Evolutionary conservation across 805 yeast genomes (phyloP).

Genomic region (Candida fluviatilis): DNA sequence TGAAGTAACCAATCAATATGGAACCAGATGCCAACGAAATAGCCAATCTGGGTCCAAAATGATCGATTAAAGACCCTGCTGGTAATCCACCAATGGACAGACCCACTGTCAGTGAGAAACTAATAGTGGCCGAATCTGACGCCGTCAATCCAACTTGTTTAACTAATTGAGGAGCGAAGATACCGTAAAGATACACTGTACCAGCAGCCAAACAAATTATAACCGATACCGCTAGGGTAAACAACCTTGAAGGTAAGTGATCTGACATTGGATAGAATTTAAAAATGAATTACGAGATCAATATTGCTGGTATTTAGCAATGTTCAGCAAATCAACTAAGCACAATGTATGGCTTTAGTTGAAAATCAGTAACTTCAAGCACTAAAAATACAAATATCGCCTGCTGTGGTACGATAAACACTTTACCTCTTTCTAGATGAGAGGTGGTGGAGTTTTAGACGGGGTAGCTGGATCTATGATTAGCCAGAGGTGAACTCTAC

Average conservation of each 20-base stretch:
- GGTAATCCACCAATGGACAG: conserved; percentile 65
- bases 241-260: conserved; percentile 15
- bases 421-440: too few relatives aligned
- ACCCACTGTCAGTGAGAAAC: conserved; percentile 61
- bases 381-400: too few relatives aligned
- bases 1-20: conserved; percentile 52
- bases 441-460: too few relatives aligned
- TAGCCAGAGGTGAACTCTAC: too few relatives aligned
- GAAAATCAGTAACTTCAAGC: too few relatives aligned
- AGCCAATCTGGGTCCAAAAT: conserved; percentile 51
- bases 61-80: conserved; percentile 67
- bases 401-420: too few relatives aligned
- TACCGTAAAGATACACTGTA: conserved; percentile 70
- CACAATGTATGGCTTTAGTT: too few relatives aligned
- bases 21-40: conserved; percentile 51
- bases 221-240: conserved; percentile 28
- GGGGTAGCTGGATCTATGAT: too few relatives aligned
- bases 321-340: too few relatives aligned
- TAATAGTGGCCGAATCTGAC: conserved; percentile 58
- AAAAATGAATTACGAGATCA: too few relatives aligned
- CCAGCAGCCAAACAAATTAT: conserved; percentile 67
- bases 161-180: conserved; percentile 71
- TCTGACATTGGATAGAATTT: conserved; percentile 2
- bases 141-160: conserved; percentile 53
- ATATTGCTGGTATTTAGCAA: too few relatives aligned